These are phyloP conservation scores for Floccularia luteovirens DNA, from an alignment of 768 basidiomycete genomes.

Conservation along the genomic window DNA sequence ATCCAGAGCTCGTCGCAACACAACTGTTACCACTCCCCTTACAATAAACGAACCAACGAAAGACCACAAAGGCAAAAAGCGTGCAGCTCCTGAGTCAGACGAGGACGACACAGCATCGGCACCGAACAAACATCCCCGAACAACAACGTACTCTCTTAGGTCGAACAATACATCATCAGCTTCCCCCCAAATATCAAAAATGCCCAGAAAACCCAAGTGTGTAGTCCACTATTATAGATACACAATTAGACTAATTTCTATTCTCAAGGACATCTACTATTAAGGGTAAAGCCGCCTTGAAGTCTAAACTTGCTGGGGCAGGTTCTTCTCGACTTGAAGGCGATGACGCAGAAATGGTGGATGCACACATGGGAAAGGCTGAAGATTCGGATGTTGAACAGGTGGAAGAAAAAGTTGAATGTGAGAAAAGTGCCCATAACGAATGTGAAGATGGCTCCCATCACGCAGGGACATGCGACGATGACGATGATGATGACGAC, in stretches of 20 bases:
- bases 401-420: conserved; percentile 35
- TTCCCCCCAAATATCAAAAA: conserved; percentile 35
- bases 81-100: conserved; percentile 74
- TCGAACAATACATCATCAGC: conserved; percentile 40
- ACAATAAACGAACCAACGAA: conserved; percentile 71
- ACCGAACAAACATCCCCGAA: conserved; percentile 58
- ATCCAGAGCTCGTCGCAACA: conserved; percentile 57
- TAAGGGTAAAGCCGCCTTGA: conserved; percentile 55
- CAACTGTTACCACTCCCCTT: conserved; percentile 32
- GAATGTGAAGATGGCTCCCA: conserved; percentile 20
- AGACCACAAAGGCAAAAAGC: conserved; percentile 90
- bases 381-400: conserved; percentile 35
- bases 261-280: conserved; percentile 34
- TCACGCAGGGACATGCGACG: conserved; percentile 22
- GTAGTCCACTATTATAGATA: conserved; percentile 10
- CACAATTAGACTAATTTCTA: conserved; percentile 9
- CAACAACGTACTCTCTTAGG: conserved; percentile 60
- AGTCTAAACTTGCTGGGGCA: conserved; percentile 51
- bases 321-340: conserved; percentile 60
- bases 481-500: conserved; percentile 37
- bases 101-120: conserved; percentile 50
- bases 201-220: conserved; percentile 74
- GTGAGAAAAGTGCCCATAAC: conserved; percentile 26
- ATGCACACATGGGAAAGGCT: conserved; percentile 43
- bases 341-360: conserved; percentile 75